These are phyloP conservation scores for Lyophyllum semitale DNA, from an alignment of 768 basidiomycete species.

Conservation along the genomic window DNA sequence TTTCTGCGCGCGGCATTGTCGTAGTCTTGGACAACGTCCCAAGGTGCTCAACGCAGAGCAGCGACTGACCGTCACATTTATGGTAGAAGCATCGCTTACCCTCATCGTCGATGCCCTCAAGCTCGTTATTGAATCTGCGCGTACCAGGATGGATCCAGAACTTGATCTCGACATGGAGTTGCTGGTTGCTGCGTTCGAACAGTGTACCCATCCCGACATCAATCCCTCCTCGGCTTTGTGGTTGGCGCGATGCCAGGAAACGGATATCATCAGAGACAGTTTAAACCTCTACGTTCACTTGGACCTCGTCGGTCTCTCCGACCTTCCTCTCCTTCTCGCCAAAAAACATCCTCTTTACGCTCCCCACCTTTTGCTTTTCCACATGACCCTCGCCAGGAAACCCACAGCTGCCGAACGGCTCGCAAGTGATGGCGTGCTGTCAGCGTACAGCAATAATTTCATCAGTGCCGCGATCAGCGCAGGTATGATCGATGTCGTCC, in stretches of 20 bases:
- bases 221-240: slow-evolving; percentile 71
- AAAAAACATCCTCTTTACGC: slow-evolving; percentile 72
- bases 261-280: slow-evolving; percentile 74
- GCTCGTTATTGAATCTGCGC: slow-evolving; percentile 66
- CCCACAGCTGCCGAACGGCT: slow-evolving; percentile 81
- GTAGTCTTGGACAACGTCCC: slow-evolving; percentile 47
- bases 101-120: slow-evolving; percentile 71
- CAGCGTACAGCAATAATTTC: slow-evolving; percentile 82
- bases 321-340: slow-evolving; percentile 60
- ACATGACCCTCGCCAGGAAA: slow-evolving; percentile 79
- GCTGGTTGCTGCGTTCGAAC: slow-evolving; percentile 80
- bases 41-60: slow-evolving; percentile 62
- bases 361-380: slow-evolving; percentile 81
- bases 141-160: slow-evolving; percentile 56
- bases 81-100: slow-evolving; percentile 62
- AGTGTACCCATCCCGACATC: slow-evolving; percentile 70
- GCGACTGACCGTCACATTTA: slow-evolving; percentile 56
- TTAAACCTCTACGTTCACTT: slow-evolving; percentile 70
- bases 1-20: slow-evolving; percentile 69
- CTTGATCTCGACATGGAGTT: slow-evolving; percentile 82
- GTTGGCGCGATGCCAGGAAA: slow-evolving; percentile 81
- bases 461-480: slow-evolving; percentile 77
- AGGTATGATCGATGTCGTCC: slow-evolving; percentile 66
- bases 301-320: slow-evolving; percentile 71
- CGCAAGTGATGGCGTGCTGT: slow-evolving; percentile 78